Evolutionary conservation across 805 yeast species (phyloP), one percentile per base, ranked within the genome.

Genomic region (Blastobotrys chiropterorum): DNA sequence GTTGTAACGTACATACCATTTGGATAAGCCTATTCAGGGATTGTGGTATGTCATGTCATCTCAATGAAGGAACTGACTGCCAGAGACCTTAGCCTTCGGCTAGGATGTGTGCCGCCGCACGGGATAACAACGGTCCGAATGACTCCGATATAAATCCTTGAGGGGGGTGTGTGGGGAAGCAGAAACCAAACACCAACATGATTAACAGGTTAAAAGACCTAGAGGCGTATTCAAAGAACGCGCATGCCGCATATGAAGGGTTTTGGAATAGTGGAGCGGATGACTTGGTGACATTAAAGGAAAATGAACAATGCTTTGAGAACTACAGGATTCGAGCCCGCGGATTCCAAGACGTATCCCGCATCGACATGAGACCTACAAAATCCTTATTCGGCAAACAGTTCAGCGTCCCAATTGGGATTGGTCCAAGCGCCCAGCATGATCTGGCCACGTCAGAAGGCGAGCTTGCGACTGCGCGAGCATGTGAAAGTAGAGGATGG

Each of bases 341-440:
- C n/a, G 63, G 59, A 21, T 53, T 67, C 59, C 49, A 55, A 22
- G 65, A 65, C 20, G 69, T 62, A 7, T 57, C 61, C 1, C 53
- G 53, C 16, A 51, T 66, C 3, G 65, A 66, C 42, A 47, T 43
- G 5, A 44, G 58, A 8, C 58, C 62, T 3, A 22, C 7, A 13
- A 42, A 20, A 13, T 49, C 49, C 16, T 42, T 66, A 17, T 56
- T 67, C 34, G 71, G 70, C 14, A 42, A 50, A 15, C 43, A 56
- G 13, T 61, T 52, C 43, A 38, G 56, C 3, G 21, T 58, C 16
- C 73, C 73, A 1, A 52, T 68, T 38, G 71, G 70, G 20, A 51
- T 67, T 20, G 66, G 72, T 7, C 71, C 72, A 3, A 57, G 67
- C 22, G 72, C 72, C 1, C 60, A 60, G 44, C 67, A 66, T 42